These are phyloP conservation scores for Kazachstania taianensis DNA, from an alignment of 805 yeast species.

Conservation along the genomic window DNA sequence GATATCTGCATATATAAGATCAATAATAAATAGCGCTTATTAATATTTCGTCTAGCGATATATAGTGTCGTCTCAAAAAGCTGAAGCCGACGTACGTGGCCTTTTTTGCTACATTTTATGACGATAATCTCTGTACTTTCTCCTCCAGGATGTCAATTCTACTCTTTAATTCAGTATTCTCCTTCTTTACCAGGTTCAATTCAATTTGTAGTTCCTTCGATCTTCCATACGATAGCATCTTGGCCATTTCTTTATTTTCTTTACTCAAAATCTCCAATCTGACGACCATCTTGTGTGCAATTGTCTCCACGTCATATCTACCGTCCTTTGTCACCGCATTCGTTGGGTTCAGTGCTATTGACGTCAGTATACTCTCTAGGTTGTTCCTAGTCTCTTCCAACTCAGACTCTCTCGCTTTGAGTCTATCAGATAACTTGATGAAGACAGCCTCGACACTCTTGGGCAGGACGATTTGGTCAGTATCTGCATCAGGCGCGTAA, in stretches of 20 bases:
- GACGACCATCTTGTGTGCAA: conserved; percentile 61
- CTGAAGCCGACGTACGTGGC: too few relatives aligned
- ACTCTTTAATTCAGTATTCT: conserved; percentile 38
- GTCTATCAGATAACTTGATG: conserved; percentile 37
- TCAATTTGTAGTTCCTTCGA: conserved; percentile 62
- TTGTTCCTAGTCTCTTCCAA: conserved; percentile 50
- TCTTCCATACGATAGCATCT: conserved; percentile 67
- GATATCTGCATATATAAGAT: too few relatives aligned
- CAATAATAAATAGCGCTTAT: too few relatives aligned
- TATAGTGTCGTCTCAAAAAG: too few relatives aligned
- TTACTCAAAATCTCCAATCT: conserved; percentile 49
- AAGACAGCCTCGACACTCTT: conserved; percentile 37
- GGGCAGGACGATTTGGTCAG: conserved; percentile 28
- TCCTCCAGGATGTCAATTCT: conserved; percentile 7
- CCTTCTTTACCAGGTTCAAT: conserved; percentile 46
- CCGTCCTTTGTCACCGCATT: conserved; percentile 42
- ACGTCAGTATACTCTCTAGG: conserved; percentile 53
- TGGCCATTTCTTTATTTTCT: conserved; percentile 62
- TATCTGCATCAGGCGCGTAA: conserved; percentile 4
- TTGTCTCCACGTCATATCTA: conserved; percentile 61
- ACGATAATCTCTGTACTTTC: background rate
- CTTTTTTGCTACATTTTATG: conserved; percentile 19
- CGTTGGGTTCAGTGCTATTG: conserved; percentile 42
- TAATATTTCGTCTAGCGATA: too few relatives aligned
- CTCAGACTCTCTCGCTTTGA: conserved; percentile 40